Base-by-base conservation (phyloP, 805 yeast genomes). In the Cyberlindnera meyerae region DNA sequence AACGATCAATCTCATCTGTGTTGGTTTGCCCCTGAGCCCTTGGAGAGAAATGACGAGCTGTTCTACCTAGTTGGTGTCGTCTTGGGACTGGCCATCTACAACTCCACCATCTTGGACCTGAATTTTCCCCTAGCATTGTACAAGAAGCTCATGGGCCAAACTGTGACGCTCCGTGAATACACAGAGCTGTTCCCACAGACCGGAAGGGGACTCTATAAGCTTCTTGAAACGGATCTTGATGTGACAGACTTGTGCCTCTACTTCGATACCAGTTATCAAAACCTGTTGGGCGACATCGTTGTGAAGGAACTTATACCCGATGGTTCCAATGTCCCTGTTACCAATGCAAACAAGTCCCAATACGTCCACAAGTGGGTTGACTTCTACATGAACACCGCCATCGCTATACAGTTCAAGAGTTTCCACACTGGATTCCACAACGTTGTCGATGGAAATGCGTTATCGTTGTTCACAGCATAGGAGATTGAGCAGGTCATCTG, bases 21-120 rank as follows among this genome's bases (percentile, higher is more conserved):
- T 34, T 93, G 97, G 96, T 89, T 90, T 58, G 64, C 76, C 13
- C 58, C 75, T 5, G 54, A 63, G 6, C 69, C 77, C 3, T 47
- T 67, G 8, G 60, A 56, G n/a, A 44, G 55, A 20, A 62, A 64
- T 39, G 53, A 57, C 16, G 86, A 80, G 42, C 61, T 78, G 42
- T 89, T 80, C 60, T 80, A 75, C 51, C 63, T 87, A 25, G 80
- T 88, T 37, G 98, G 98, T 0, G 84, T 83, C 2, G 80, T 88
- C 2, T 61, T 93, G 27, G 97, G 96, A 0, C 67, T 93, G 48
- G 97, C 97, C 0, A 79, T 93, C 24, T 87, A 85, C 58, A 93
- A 90, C 58, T 83, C 96, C 1, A 82, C 88, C 1, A 87, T 89
- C 33, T 63, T 90, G 31, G 96, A 88, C 55, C 63, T 90, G 37